Percentiles rank a stretch among this genome's conserved stretches.
Evolutionary conservation across 2,329 filamentous ascomycete species (phyloP).

Genomic region (Cadophora luteo-olivacea): DNA sequence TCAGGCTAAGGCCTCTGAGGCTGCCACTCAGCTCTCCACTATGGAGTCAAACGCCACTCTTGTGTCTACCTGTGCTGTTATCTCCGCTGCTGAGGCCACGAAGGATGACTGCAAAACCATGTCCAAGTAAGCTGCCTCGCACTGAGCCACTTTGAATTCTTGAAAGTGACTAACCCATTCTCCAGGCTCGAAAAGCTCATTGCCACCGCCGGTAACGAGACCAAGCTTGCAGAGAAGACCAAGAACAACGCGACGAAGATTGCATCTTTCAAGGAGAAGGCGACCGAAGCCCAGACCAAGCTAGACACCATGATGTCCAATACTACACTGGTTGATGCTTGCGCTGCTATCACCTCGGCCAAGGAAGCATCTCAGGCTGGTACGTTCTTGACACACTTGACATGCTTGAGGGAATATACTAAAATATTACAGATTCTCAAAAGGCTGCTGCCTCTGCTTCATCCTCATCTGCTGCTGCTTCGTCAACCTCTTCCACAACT

Average conservation of each 20-base stretch:
- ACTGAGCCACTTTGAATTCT: too few relatives aligned
- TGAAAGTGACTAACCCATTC: neutral
- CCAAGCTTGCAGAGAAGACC: slow-evolving; percentile 44
- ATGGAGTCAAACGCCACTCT: slow-evolving; percentile 48
- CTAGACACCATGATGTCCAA: slow-evolving; percentile 45
- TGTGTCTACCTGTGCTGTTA: slow-evolving; percentile 42
- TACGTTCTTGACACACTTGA: slow-evolving; percentile 15
- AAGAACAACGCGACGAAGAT: slow-evolving; percentile 47
- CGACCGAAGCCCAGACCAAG: slow-evolving; percentile 39
- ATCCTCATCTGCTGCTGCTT: slow-evolving; percentile 26
- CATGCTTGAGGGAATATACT: neutral
- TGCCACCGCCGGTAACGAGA: slow-evolving; percentile 43
- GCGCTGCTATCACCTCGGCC: slow-evolving; percentile 44
- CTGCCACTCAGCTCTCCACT: slow-evolving; percentile 41
- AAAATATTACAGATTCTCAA: slow-evolving; percentile 13
- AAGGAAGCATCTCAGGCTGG: slow-evolving; percentile 37
- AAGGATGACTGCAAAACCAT: slow-evolving; percentile 42
- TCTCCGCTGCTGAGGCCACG: slow-evolving; percentile 43
- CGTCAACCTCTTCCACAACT: slow-evolving; percentile 23
- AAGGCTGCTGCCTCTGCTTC: slow-evolving; percentile 26
- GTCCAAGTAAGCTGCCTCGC: slow-evolving; percentile 26
- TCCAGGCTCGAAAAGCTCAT: slow-evolving; percentile 37
- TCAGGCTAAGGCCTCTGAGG: slow-evolving; percentile 43
- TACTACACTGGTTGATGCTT: slow-evolving; percentile 44
- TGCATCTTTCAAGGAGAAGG: slow-evolving; percentile 45